These are phyloP conservation scores for Scheffersomyces ergatensis DNA, from an alignment of 805 yeast genomes.

Conservation along the genomic window DNA sequence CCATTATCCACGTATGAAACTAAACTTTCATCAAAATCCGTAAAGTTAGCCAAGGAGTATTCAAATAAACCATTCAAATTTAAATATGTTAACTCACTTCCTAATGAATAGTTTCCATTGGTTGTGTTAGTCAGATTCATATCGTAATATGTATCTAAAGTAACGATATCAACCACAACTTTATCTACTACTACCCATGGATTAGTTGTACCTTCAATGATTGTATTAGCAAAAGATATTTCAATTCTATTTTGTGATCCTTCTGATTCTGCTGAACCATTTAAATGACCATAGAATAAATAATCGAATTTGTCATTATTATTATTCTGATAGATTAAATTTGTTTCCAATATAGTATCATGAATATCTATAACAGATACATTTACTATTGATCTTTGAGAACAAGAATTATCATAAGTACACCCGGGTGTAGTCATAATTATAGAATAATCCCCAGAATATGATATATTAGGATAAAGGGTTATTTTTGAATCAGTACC, in stretches of 20 bases:
- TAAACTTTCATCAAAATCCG: slow-evolving; percentile 25
- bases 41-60: slow-evolving; percentile 69
- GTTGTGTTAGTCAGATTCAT: slow-evolving; percentile 26
- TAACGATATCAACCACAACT: slow-evolving; percentile 47
- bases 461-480: slow-evolving; percentile 66
- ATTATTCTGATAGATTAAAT: slow-evolving; percentile 75
- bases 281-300: slow-evolving; percentile 67
- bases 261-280: slow-evolving; percentile 25
- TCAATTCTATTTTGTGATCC: slow-evolving; percentile 28
- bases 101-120: slow-evolving; percentile 5
- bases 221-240: slow-evolving; percentile 22
- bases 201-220: slow-evolving; percentile 14
- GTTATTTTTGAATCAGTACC: slow-evolving; percentile 38
- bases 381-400: slow-evolving; percentile 70
- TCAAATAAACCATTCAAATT: slow-evolving; percentile 79
- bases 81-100: slow-evolving; percentile 21
- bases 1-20: slow-evolving; percentile 17
- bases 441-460: slow-evolving; percentile 73
- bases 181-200: slow-evolving; percentile 72
- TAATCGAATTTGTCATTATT: slow-evolving; percentile 76
- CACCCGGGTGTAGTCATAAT: slow-evolving; percentile 89
- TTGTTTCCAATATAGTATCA: slow-evolving; percentile 40
- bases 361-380: slow-evolving; percentile 60
- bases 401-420: slow-evolving; percentile 61
- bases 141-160: slow-evolving; percentile 41